Percentiles rank a stretch among this genome's conserved stretches.
Conservation (phyloP, 306 rosid species). For the Trifolium subterraneum region DNA sequence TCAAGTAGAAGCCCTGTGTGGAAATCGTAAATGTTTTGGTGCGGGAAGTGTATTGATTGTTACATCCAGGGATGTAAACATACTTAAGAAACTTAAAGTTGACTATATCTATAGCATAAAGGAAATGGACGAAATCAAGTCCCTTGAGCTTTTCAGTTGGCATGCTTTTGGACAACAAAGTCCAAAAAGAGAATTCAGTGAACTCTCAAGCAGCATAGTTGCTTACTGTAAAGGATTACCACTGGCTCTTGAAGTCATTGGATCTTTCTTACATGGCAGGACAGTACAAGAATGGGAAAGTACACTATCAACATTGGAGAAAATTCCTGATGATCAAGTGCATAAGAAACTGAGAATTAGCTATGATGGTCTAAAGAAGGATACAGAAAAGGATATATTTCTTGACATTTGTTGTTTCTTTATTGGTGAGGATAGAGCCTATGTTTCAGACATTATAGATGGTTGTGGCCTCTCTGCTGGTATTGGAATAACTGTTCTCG, state of each 20-base stretch:
- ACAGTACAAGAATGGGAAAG: constrained; percentile 31
- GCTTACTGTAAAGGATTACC: constrained; percentile 47
- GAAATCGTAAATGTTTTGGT: constrained; percentile 20
- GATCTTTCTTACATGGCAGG: constrained; percentile 41
- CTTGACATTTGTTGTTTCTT: too few relatives aligned
- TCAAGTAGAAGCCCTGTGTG: constrained; percentile 17
- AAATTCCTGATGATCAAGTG: constrained; percentile 39
- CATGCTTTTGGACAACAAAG: constrained; percentile 29
- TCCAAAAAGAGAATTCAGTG: neutral
- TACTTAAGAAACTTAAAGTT: constrained; percentile 24
- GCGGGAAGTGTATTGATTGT: constrained; percentile 38
- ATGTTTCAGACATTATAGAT: too few relatives aligned
- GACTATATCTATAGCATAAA: neutral
- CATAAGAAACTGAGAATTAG: constrained; percentile 34
- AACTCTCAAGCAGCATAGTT: constrained; percentile 19
- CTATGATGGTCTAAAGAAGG: neutral
- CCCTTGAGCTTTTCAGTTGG: constrained; percentile 40
- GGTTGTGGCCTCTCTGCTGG: too few relatives aligned
- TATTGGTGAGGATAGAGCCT: too few relatives aligned
- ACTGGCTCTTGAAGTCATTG: constrained; percentile 51
- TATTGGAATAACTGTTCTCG: too few relatives aligned
- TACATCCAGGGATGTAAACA: constrained; percentile 39
- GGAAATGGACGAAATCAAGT: constrained; percentile 36
- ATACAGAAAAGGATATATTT: neutral
- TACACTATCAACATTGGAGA: constrained; percentile 37